Evolutionary conservation across 2,329 filamentous ascomycete species (phyloP).

Genomic region (Paramyrothecium roridum): DNA sequence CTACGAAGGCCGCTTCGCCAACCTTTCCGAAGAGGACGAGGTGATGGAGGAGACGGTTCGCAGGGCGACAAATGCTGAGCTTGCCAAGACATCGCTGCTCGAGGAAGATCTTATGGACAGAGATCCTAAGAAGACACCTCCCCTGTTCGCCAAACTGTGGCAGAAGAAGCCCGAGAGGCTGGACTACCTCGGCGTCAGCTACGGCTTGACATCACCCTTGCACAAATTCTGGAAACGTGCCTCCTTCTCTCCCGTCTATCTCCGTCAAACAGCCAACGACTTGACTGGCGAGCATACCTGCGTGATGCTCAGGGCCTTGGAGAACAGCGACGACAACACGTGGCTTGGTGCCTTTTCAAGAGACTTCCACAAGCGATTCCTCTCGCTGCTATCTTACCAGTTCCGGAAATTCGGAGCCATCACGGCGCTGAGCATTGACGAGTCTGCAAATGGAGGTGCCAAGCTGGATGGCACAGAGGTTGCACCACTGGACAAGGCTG

Average conservation of each 20-base stretch:
- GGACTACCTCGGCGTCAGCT: constrained; percentile 94
- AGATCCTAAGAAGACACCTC: constrained; percentile 88
- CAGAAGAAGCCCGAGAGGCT: constrained; percentile 77
- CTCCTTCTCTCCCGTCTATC: constrained; percentile 83
- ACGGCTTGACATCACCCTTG: constrained; percentile 80
- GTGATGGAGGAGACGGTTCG: constrained; percentile 62
- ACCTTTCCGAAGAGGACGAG: constrained; percentile 69
- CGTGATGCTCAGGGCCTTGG: constrained; percentile 88
- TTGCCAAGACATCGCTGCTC: constrained; percentile 71
- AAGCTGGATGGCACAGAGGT: constrained; percentile 54
- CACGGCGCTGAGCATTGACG: constrained; percentile 81
- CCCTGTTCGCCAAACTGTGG: constrained; percentile 82
- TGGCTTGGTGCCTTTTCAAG: constrained; percentile 91
- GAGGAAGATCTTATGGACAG: constrained; percentile 87
- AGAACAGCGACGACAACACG: constrained; percentile 62
- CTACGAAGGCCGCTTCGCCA: constrained; percentile 90
- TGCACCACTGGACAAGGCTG: constrained; percentile 63
- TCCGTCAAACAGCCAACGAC: constrained; percentile 93
- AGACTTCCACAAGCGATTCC: constrained; percentile 94
- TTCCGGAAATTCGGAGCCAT: constrained; percentile 80
- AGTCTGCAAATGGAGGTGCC: constrained; percentile 74
- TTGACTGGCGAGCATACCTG: constrained; percentile 96
- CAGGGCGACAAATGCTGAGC: constrained; percentile 77
- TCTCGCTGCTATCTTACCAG: constrained; percentile 85
- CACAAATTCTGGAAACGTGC: constrained; percentile 97